Evolutionary conservation across 2,329 filamentous ascomycete species (phyloP).

Genomic region (Geosmithia flava): DNA sequence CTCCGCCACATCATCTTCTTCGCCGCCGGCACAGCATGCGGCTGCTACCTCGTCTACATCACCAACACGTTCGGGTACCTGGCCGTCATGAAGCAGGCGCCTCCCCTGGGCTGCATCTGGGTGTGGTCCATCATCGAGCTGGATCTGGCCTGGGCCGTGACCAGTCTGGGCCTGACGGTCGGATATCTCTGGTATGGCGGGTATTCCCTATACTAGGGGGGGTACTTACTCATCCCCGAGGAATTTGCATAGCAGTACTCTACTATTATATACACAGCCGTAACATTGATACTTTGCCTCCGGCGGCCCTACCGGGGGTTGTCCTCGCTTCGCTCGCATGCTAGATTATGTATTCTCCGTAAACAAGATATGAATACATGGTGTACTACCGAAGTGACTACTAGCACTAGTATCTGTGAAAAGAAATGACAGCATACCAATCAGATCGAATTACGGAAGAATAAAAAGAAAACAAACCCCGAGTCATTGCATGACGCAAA

Average conservation of each 20-base stretch:
- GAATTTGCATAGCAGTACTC: background rate
- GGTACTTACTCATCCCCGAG: background rate
- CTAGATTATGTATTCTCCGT: too few relatives aligned
- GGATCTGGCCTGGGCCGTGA: constrained; percentile 52
- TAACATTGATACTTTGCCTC: too few relatives aligned
- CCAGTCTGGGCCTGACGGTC: constrained; percentile 33
- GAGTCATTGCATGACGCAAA: too few relatives aligned
- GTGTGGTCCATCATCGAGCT: constrained; percentile 88
- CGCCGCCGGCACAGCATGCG: constrained; percentile 42
- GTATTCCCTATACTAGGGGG: constrained; percentile 26
- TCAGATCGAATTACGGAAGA: too few relatives aligned
- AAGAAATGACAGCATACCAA: too few relatives aligned
- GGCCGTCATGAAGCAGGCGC: constrained; percentile 81
- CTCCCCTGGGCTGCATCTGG: constrained; percentile 83
- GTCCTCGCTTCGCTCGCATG: too few relatives aligned
- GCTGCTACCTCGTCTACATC: constrained; percentile 70
- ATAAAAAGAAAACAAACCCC: too few relatives aligned
- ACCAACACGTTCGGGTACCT: constrained; percentile 74
- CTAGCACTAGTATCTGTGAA: too few relatives aligned
- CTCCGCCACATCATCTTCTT: constrained; percentile 54
- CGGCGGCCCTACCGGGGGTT: too few relatives aligned
- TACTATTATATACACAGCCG: background rate
- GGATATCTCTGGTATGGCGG: constrained; percentile 35
- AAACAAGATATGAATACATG: too few relatives aligned
- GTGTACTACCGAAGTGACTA: too few relatives aligned